Evolutionary conservation across 257 asterid species (phyloP), one percentile per base, ranked within the genome.

Genomic region (Ocimum tenuiflorum): DNA sequence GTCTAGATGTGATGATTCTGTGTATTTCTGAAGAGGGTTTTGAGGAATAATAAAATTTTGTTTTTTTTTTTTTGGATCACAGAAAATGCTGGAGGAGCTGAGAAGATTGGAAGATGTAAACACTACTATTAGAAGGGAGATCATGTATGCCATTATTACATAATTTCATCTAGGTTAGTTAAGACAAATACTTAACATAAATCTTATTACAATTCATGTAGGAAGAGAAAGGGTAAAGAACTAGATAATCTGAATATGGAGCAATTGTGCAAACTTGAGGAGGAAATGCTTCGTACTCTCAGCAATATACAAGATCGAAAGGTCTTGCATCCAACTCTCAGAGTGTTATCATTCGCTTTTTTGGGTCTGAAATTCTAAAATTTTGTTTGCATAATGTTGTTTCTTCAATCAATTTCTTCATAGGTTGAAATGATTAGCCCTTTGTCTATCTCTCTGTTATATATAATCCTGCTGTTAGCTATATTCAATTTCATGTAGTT

Each of bases 1-100:
- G n/a, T n/a, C n/a, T n/a, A n/a, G n/a, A 6, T 24, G 22, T 15
- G 35, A 1, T 62, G 31, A 71, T 53, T 54, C 23, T 24, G 31
- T 14, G 8, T 55, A 8, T 46, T 7, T 19, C n/a, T 18, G 8
- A 56, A 35, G 9, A 39, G 42, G 19, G 63, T 62, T 51, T 67
- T 53, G 12, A 3, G 46, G 62, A 58, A 31, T 22, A 4, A 52
- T 3, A 19, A 13, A 47, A 20, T 27, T n/a, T 11, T 53, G 3
- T 13, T 29, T 2, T 4, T 1, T 35, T 15, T 8, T 39, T 43
- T 38, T 41, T 15, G 17, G 6, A 65, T 56, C 33, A 71, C 73
- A 85, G 87, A 83, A 52, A 77, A 81, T 86, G 89, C 81, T 77
- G 63, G 84, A 81, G 17, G 75, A 83, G 22, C 49, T 83, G 80